A percentile compares a stretch with the other conserved stretches of the same genome.
Evolutionary conservation across 2,329 filamentous ascomycete genomes (phyloP).

Genomic region (Clonostachys rhizophaga): DNA sequence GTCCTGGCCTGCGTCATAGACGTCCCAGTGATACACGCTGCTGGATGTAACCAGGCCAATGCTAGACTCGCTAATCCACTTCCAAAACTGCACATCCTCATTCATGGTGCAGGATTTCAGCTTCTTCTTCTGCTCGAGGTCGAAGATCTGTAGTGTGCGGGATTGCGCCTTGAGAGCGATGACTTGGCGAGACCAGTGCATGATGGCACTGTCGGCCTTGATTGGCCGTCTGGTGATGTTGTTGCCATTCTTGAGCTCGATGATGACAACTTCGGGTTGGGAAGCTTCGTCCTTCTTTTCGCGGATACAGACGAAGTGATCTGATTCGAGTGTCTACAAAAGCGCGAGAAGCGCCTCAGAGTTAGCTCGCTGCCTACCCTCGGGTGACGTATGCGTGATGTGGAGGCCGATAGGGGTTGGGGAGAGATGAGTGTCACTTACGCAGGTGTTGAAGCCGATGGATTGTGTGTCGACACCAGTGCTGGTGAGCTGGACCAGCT

Average conservation of each 20-base stretch:
- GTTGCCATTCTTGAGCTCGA: constrained; percentile 97
- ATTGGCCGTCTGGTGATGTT: constrained; percentile 92
- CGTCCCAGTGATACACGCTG: constrained; percentile 95
- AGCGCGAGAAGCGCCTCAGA: constrained; percentile 9
- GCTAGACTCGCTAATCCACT: constrained; percentile 90
- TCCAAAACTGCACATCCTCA: constrained; percentile 98
- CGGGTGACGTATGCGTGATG: constrained; percentile 5
- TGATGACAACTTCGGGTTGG: constrained; percentile 90
- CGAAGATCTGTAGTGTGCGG: constrained; percentile 95
- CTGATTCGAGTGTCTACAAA: constrained; percentile 91
- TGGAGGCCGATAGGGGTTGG: constrained; percentile 1
- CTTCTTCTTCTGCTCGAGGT: constrained; percentile 88
- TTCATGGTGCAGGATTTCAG: constrained; percentile 95
- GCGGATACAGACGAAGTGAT: constrained; percentile 92
- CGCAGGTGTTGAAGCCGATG: constrained; percentile 79
- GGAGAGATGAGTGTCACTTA: constrained; percentile 35
- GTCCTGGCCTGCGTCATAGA: constrained; percentile 78
- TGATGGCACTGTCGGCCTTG: constrained; percentile 98
- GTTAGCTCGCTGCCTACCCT: background rate
- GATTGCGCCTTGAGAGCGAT: constrained; percentile 95
- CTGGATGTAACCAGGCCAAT: constrained; percentile 88
- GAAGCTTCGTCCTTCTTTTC: constrained; percentile 85
- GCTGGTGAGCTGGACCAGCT: constrained; percentile 68
- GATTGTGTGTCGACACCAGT: constrained; percentile 39
- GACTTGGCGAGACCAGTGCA: constrained; percentile 96